Evolutionary conservation across 495 filamentous ascomycete species (phyloP).

Genomic region (Podospora didyma): DNA sequence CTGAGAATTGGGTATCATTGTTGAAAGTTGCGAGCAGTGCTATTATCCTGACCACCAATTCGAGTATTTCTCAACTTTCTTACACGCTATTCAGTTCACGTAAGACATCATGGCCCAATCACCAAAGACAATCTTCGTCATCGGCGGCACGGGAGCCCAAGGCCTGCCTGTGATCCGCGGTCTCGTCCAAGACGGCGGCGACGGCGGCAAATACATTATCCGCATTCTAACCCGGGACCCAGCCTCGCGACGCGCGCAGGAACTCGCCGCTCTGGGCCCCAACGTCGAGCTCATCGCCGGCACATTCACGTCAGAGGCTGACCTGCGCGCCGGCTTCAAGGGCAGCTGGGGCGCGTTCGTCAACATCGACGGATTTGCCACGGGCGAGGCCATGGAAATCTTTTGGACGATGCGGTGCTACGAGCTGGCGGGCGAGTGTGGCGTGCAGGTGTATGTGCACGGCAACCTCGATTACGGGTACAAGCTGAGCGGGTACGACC

Average conservation of each 20-base stretch:
- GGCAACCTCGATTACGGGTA: slow-evolving; percentile 44
- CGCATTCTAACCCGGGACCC: slow-evolving; percentile 47
- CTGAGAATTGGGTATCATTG: too few relatives aligned
- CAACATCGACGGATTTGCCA: slow-evolving; percentile 52
- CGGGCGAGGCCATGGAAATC: slow-evolving; percentile 50
- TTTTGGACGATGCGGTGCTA: slow-evolving; percentile 54
- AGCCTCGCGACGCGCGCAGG: slow-evolving; percentile 32
- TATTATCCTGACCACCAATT: too few relatives aligned
- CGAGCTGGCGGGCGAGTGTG: slow-evolving; percentile 48
- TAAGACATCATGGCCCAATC: background rate
- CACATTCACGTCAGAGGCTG: slow-evolving; percentile 40
- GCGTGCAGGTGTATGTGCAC: slow-evolving; percentile 51
- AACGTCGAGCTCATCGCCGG: slow-evolving; percentile 46
- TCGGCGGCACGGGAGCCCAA: slow-evolving; percentile 55
- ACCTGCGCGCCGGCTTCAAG: slow-evolving; percentile 40
- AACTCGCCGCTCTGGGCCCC: slow-evolving; percentile 30
- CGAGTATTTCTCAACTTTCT: too few relatives aligned
- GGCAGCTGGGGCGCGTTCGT: slow-evolving; percentile 48
- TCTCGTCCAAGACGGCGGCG: slow-evolving; percentile 34
- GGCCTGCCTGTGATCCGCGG: slow-evolving; percentile 47
- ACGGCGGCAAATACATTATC: slow-evolving; percentile 39
- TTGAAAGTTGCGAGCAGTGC: too few relatives aligned
- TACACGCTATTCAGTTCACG: too few relatives aligned
- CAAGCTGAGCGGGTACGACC: slow-evolving; percentile 43
- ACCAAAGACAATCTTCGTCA: slow-evolving; percentile 19